Base-by-base conservation (phyloP, 2,329 filamentous ascomycete genomes). In the Talaromyces islandicus region DNA sequence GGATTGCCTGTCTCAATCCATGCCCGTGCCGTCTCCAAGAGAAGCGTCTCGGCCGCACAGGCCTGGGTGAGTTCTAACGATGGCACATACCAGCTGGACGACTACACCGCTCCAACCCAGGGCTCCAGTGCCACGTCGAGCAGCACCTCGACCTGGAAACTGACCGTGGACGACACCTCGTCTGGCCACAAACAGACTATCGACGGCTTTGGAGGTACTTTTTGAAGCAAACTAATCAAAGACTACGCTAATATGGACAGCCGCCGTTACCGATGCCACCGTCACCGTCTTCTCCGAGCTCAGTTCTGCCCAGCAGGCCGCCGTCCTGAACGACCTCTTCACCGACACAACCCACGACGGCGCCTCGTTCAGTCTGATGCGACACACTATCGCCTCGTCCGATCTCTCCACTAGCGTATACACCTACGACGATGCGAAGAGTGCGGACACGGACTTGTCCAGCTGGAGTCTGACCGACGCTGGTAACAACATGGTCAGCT, bases 261-360 rank as follows among this genome's bases (percentile, higher is more conserved):
- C 56, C 38, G 56, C 56, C 24, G 56, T 58, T 46, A 58, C 56
- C 21, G 56, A 58, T 58, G 56, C 56, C 43, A 58, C 56, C 7
- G 56, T 58, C n/a, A 51, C 56, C 11, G 56, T 53, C 46, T 58
- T 58, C 46, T 58, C 56, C 10, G 19, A 51, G 21, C 46, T 58
- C 12, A 51, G 29, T 21, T 58, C 56, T 17, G 46, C 14, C 48
- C 56, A 58, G 30, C 43, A 52, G 24, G 41, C n/a, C 3, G 56
- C 46, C 29, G 3, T 58, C 9, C 19, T 58, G 7, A 53, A 51
- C 12, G 56, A 58, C n/a, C 56, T 58, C 19, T 58, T 58, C 56
- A 58, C 56, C 10, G 11, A 6, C 27, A 41, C 46, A 2, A 51
- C 46, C 19, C 19, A 51, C 30, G 43, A 51, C n/a, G 56, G 56